A percentile compares a stretch with the other conserved stretches of the same genome.
phyloP scores from a whole-genome alignment of 2,329 filamentous ascomycete species.

The Colletotrichum sp. region DNA sequence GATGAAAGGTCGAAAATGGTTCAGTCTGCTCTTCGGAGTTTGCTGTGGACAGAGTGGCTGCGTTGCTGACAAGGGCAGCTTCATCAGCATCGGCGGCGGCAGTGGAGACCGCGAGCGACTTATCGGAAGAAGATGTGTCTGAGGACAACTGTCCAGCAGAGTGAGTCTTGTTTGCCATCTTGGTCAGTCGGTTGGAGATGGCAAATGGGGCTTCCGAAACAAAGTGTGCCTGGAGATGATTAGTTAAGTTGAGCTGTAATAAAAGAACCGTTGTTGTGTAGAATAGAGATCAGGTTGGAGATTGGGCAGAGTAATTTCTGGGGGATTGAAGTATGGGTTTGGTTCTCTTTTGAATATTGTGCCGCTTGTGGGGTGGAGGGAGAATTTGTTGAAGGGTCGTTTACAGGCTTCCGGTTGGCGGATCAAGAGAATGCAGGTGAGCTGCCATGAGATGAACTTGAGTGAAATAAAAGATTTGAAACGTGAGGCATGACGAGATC shows the following conservation, averaged over 20 bases:
- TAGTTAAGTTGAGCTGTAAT: neutral
- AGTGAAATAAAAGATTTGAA: fast-evolving
- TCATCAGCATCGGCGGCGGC: neutral
- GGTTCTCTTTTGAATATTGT: no score
- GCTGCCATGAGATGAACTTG: fast-evolving
- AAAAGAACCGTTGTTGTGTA: neutral
- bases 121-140: fast-evolving
- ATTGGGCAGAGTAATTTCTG: no score
- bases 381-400: neutral
- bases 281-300: no score
- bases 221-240: fast-evolving
- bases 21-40: neutral
- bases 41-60: neutral
- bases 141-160: neutral
- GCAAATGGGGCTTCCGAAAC: neutral
- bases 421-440: no score
- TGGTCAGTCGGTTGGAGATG: neutral
- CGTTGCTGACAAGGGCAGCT: neutral
- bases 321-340: no score
- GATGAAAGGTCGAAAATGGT: neutral
- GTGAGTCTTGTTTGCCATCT: neutral
- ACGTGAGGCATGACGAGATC: neutral
- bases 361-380: neutral
- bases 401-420: neutral
- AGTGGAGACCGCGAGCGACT: neutral